phyloP scores from a whole-genome alignment of 169 alveolate genomes.

The Babesia divergens region DNA sequence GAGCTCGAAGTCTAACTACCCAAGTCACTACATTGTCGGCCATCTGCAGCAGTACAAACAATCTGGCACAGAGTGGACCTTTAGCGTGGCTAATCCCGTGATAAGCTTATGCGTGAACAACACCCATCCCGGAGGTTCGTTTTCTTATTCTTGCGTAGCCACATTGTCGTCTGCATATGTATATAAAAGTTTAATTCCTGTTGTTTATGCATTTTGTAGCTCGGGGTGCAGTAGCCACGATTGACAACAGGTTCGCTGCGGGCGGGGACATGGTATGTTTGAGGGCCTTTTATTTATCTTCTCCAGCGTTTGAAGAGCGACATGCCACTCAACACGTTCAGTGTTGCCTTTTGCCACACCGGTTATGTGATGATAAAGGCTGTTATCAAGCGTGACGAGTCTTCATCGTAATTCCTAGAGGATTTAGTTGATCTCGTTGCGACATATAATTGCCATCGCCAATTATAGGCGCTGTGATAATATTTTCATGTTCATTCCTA shows the following conservation, averaged over 20 bases:
- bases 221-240: background rate
- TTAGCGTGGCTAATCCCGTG: conserved; percentile 28
- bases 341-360: background rate
- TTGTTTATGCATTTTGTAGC: background rate
- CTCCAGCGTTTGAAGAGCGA: background rate
- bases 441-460: too few species aligned
- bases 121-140: conserved; percentile 9
- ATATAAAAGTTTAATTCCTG: background rate
- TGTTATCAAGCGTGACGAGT: background rate
- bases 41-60: conserved; percentile 37
- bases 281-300: background rate
- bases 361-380: conserved; percentile 8
- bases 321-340: background rate
- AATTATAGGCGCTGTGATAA: too few species aligned
- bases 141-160: background rate
- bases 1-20: background rate
- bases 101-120: background rate
- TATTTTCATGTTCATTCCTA: too few species aligned
- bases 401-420: too few species aligned
- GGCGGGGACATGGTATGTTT: too few species aligned
- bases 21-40: conserved; percentile 33
- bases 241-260: too few species aligned
- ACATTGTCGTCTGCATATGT: background rate
- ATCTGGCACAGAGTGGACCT: conserved; percentile 7
- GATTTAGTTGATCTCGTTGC: too few species aligned